These are phyloP conservation scores for Amanita polypyramis DNA, from an alignment of 768 basidiomycete species.

Conservation along the genomic window DNA sequence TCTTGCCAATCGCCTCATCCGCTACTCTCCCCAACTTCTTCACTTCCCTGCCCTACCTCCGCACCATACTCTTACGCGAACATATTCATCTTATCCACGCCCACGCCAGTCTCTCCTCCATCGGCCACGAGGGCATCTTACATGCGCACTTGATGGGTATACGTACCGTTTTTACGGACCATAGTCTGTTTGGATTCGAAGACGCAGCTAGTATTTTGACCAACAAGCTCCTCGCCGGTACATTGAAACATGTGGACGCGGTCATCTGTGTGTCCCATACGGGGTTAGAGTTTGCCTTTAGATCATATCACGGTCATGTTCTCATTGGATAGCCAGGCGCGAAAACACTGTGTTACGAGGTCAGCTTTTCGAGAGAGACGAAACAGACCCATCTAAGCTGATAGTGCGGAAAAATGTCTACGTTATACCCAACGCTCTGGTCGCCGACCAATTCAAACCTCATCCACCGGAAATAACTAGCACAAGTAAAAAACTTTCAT, in stretches of 20 bases:
- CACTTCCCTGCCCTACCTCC: conserved; percentile 83
- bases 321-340: conserved; percentile 42
- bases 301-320: not conserved
- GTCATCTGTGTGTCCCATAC: conserved; percentile 97
- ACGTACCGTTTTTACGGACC: conserved; percentile 92
- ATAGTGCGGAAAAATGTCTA: conserved; percentile 55
- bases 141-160: conserved; percentile 83
- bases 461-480: conserved; percentile 34
- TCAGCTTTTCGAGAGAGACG: conserved; percentile 49
- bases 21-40: conserved; percentile 95
- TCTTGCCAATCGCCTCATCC: conserved; percentile 78
- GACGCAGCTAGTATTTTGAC: conserved; percentile 96
- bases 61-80: conserved; percentile 82
- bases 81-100: conserved; percentile 82
- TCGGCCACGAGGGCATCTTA: conserved; percentile 88
- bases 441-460: conserved; percentile 81
- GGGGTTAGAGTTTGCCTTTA: conserved; percentile 44
- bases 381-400: conserved; percentile 31
- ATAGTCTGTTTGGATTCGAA: conserved; percentile 92
- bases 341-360: conserved; percentile 94
- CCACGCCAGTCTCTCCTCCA: conserved; percentile 81
- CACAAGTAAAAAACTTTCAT: conserved; percentile 35
- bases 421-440: conserved; percentile 90
- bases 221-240: conserved; percentile 86
- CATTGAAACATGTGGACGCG: conserved; percentile 84